Evolutionary conservation across 2,329 filamentous ascomycete species (phyloP), one percentile per base, ranked within the genome.

Genomic region (Cryphonectria naterciae): DNA sequence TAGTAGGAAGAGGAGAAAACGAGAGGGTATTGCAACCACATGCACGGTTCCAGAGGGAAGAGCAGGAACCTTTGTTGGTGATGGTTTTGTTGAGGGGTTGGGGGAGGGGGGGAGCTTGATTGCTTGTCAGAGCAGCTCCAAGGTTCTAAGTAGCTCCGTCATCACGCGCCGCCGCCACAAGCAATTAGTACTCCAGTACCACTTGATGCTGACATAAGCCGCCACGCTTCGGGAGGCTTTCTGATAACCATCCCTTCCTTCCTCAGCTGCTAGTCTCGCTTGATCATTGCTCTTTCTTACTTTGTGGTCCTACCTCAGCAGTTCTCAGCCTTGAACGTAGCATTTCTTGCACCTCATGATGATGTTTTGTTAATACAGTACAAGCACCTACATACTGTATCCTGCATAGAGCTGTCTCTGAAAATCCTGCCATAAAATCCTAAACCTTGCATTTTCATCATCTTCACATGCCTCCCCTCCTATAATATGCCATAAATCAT

Each of bases 201-300:
- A 28, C 8, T 35, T 65, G 15, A 7, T 49, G 63, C 63, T 65
- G 63, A 65, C 63, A 65, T 65, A 65, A 65, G 63, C 63, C 10
- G 49, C 2, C 8, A 2, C 7, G 25, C 37, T 52, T 28, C 7
- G 13, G 7, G n/a, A 15, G 32, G 39, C 37, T 35, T 43, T 32
- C 35, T 19, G 54, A 32, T 32, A 56, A 56, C 52, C 10, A 49
- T 39, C 39, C 39, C 61, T 28, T 49, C 62, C 39, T 46, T 49
- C 25, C 22, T 32, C 32, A 3, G 32, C 32, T 46, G 22, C 17
- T 5, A 19, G 2, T 10, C 61, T 19, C 37, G 4, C 61, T 19
- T 32, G 25, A 17, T n/a, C 25, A 43, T 15, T 41, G 8, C n/a
- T 43, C 61, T 11, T 62, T 39, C 28, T 54, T 25, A 4, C 22